phyloP scores from a whole-genome alignment of 768 basidiomycete species.

The Suillus bovinus region DNA sequence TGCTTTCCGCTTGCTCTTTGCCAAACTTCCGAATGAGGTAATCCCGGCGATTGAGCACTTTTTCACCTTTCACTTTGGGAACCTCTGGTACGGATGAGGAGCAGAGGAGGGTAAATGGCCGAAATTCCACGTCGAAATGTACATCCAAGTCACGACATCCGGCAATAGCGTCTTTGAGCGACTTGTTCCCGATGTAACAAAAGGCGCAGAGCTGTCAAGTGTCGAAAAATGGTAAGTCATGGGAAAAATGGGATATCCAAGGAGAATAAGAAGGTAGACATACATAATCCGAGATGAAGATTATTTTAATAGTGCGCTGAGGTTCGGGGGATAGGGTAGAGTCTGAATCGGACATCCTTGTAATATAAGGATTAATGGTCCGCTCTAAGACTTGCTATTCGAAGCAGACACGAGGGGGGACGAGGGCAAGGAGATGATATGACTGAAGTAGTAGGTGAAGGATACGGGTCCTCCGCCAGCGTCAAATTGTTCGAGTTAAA shows the following conservation, averaged over 20 bases:
- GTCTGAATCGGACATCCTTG: slow-evolving; percentile 23
- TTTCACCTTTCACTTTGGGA: neutral
- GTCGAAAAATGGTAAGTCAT: neutral
- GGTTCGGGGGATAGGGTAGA: slow-evolving; percentile 15
- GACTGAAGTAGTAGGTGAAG: neutral
- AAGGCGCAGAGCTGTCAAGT: slow-evolving; percentile 32
- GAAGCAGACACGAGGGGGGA: neutral
- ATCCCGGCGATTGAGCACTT: slow-evolving; percentile 17
- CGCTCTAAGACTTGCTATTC: neutral
- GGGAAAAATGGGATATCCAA: neutral
- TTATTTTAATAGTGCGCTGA: slow-evolving; percentile 29
- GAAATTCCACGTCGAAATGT: slow-evolving; percentile 37
- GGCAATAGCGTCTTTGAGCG: slow-evolving; percentile 37
- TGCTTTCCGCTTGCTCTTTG: slow-evolving; percentile 26
- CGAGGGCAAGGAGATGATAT: neutral
- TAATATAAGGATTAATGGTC: neutral
- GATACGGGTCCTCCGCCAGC: neutral
- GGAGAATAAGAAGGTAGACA: slow-evolving; percentile 12
- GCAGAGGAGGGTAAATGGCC: slow-evolving; percentile 34
- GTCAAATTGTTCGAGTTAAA: slow-evolving; percentile 2
- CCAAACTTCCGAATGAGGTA: slow-evolving; percentile 30
- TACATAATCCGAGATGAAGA: slow-evolving; percentile 37
- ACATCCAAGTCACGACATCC: slow-evolving; percentile 34
- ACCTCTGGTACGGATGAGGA: slow-evolving; percentile 11
- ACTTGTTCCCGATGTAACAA: slow-evolving; percentile 41